Base-by-base conservation (phyloP, 768 basidiomycete species). In the Sistotremastrum niveocremeum region DNA sequence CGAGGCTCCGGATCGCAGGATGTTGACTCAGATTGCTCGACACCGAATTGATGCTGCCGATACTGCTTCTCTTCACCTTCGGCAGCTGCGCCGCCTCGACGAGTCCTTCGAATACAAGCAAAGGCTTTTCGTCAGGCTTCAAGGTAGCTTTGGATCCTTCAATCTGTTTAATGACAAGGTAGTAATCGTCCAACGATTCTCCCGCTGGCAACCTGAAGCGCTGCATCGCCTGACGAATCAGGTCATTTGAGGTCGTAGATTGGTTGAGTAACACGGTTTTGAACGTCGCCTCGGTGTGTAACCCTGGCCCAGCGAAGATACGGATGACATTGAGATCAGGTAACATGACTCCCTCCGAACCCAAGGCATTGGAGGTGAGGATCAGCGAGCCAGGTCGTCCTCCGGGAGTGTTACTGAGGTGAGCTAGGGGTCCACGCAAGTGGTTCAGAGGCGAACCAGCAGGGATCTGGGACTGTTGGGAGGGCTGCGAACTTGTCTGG, bases 251-350 rank as follows among this genome's bases (percentile, higher is more conserved):
- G 0, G 83, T 84, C 0, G 94, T 97, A 1, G 79, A 79, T 4
- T 84, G 68, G 56, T 93, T 97, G 46, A 98, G 73, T 11, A 98
- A 65, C 1, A 94, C 95, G 5, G 95, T 98, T 68, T 98, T 98
- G 74, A 99, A 99, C 4, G 94, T 95, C 2, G 91, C 89, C 55
- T 98, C 93, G 0, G 90, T 88, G 59, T 90, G 81, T 51, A 98
- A 60, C 52, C 87, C 73, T 52, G 83, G 79, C 31, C 94, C 95
- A 0, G 94, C 93, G 57, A 99, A 99, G 36, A 99, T 79, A 29
- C 95, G 85, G 43, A 99, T 81, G 50, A 99, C 95, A 54, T 84
- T 95, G 46, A 99, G 74, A 45, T 91, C 81, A 0, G 85, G 87
- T 3, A 85, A 76, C 5, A 69, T 68, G 0, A 72, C 65, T 8